A percentile compares a stretch with the other conserved stretches of the same genome.
These are phyloP conservation scores for Aspergillus japonicus DNA, from an alignment of 2,329 filamentous ascomycete species.

Conservation along the genomic window DNA sequence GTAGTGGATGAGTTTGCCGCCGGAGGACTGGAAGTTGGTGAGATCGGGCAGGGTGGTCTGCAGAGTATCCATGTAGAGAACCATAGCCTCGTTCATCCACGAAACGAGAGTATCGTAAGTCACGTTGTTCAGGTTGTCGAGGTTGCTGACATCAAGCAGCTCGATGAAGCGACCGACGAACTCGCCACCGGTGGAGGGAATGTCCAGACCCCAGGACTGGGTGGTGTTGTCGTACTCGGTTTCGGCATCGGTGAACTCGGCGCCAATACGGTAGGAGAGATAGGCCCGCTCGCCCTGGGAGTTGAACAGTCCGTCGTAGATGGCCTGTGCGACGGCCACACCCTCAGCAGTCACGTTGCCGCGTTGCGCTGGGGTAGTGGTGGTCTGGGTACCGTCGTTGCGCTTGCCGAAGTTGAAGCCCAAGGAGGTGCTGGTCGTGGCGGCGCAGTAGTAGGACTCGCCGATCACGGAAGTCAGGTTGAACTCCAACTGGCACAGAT, in stretches of 20 bases:
- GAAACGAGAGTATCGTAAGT: constrained; percentile 57
- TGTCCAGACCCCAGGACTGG: constrained; percentile 29
- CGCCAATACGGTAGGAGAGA: constrained; percentile 31
- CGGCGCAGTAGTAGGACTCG: constrained; percentile 45
- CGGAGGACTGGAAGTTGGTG: constrained; percentile 48
- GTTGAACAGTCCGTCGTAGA: constrained; percentile 43
- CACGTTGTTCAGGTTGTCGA: constrained; percentile 46
- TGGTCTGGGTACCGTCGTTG: constrained; percentile 17
- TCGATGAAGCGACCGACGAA: constrained; percentile 33
- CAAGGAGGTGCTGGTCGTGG: constrained; percentile 23
- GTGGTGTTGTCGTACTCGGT: constrained; percentile 28
- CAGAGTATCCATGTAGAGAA: constrained; percentile 50
- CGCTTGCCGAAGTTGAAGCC: constrained; percentile 28
- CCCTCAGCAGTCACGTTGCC: constrained; percentile 29
- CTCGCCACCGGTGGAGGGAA: constrained; percentile 39
- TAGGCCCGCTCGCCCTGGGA: constrained; percentile 43
- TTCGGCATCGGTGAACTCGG: constrained; percentile 26
- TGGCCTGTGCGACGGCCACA: constrained; percentile 35
- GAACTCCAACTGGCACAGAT: constrained; percentile 49
- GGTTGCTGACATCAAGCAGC: constrained; percentile 32
- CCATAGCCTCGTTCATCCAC: constrained; percentile 53
- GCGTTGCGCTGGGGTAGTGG: constrained; percentile 30
- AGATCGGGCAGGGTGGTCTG: constrained; percentile 58
- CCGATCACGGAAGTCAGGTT: constrained; percentile 50
- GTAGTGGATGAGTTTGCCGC: constrained; percentile 58